Evolutionary conservation across 2,329 filamentous ascomycete genomes (phyloP).

Genomic region (Pseudogymnoascus sp.): DNA sequence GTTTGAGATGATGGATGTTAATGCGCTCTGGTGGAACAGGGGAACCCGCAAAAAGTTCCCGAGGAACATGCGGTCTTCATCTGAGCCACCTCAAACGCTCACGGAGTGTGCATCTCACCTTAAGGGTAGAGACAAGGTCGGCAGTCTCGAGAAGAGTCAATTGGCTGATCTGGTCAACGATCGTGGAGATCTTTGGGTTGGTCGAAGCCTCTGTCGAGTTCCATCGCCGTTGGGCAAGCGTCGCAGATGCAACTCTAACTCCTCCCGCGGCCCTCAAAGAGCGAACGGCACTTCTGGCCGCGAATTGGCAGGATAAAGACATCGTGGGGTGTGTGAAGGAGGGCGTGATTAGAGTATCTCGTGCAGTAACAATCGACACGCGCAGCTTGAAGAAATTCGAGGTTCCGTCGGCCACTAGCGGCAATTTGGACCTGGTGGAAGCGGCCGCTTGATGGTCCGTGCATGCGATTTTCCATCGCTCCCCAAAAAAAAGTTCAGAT

Average conservation of each 20-base stretch:
- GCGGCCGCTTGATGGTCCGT: conserved; percentile 3
- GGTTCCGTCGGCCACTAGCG: conserved; percentile 8
- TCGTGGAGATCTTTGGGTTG: conserved; percentile 87
- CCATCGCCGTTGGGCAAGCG: conserved; percentile 57
- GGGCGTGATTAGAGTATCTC: conserved; percentile 10
- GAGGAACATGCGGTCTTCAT: not conserved
- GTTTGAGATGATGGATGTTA: not conserved
- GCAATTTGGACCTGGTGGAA: conserved; percentile 9
- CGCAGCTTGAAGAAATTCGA: conserved; percentile 11
- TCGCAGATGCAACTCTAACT: conserved; percentile 39
- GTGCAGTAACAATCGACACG: conserved; percentile 5
- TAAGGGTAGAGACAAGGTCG: conserved; percentile 87
- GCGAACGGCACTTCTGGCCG: conserved; percentile 57
- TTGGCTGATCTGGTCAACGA: conserved; percentile 98
- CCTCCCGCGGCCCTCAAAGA: conserved; percentile 47
- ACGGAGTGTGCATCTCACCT: conserved; percentile 51
- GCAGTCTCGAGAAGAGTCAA: conserved; percentile 96
- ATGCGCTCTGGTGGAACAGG: not conserved
- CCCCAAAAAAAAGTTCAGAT: conserved; percentile 11
- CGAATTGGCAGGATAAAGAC: conserved; percentile 56
- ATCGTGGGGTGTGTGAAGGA: conserved; percentile 37
- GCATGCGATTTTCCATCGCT: conserved; percentile 6
- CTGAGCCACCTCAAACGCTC: not conserved
- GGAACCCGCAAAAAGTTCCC: not conserved
- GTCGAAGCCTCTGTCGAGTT: conserved; percentile 70